phyloP scores from a whole-genome alignment of 129 eudicot genomes.

The Chrysanthemum lavandulifolium region DNA sequence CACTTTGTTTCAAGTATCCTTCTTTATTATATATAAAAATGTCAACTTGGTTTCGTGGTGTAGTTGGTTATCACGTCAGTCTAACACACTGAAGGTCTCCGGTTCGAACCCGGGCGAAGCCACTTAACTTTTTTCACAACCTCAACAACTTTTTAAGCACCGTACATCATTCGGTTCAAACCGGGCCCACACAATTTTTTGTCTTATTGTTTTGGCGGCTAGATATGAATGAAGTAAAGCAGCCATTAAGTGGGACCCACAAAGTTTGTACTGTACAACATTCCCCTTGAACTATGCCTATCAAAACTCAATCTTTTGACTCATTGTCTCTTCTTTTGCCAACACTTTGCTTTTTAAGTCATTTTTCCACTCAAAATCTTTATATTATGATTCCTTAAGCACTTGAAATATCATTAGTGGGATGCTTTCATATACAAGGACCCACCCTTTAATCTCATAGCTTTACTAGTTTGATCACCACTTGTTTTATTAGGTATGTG shows the following conservation, averaged over 20 bases:
- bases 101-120: conserved; percentile 86
- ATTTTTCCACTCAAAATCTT: conserved; percentile 26
- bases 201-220: conserved; percentile 28
- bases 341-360: conserved; percentile 14
- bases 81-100: conserved; percentile 95
- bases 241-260: conserved; percentile 25
- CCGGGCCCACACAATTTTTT: background rate
- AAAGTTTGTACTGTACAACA: conserved; percentile 25
- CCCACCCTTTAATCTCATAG: conserved; percentile 1
- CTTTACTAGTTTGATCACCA: conserved; percentile 21
- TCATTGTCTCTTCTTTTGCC: conserved; percentile 24
- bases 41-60: conserved; percentile 58
- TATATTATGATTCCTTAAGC: conserved; percentile 14
- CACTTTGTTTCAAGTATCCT: no score
- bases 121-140: background rate
- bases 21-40: no score
- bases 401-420: conserved; percentile 21
- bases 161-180: background rate
- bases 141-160: no score
- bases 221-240: conserved; percentile 16
- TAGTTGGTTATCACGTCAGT: conserved; percentile 93
- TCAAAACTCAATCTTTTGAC: conserved; percentile 37
- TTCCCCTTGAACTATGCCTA: conserved; percentile 19
- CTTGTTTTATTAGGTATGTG: conserved; percentile 14
- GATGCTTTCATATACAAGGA: conserved; percentile 20